Evolutionary conservation across 1,284 basidiomycete genomes (phyloP), one percentile per base, ranked within the genome.

Genomic region (Sphagnurus paluster): DNA sequence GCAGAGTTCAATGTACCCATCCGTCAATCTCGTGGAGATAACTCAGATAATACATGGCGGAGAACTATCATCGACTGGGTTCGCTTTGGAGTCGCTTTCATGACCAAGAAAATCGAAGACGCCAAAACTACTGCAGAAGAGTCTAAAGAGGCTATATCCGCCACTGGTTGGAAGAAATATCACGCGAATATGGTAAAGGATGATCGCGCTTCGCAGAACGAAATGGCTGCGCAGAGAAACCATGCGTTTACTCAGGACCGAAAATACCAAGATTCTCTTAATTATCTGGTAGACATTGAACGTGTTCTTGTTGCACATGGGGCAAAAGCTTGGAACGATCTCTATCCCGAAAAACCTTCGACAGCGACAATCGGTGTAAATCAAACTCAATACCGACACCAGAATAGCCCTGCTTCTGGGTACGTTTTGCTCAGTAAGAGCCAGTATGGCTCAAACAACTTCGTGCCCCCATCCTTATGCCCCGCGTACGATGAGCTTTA

Each of bases 401-500:
- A 28, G 19, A 2, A 24, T 16, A 11, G 5, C 1, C 24, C 21
- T 2, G 16, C 14, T 13, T 21, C 42, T 2, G 14, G 13, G 4
- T 49, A 44, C 33, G n/a, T n/a, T n/a, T 13, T 16, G 7, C 14
- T 49, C 2, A 25, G 44, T 24, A 6, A 10, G 10, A 16, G 4
- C 2, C 16, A 25, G 10, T 45, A 25, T 29, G 36, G 42, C n/a
- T 7, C 9, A 0, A 20, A 25, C 23, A 5, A 5, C 17, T 14
- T 14, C 36, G 62, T 68, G 3, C 61, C 67, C 1, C 44, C 55
- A n/a, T 65, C 69, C 42, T 50, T 67, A 32, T 56, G 58, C 14
- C 38, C 58, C 8, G 50, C 54, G 7, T 80, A 79, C 54, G 71
- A 79, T 43, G 72, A 78, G 48, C 66, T 81, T 0, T 80, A 68